These are phyloP conservation scores for Penicillium pancosmium DNA, from an alignment of 495 filamentous ascomycete genomes.

Conservation along the genomic window DNA sequence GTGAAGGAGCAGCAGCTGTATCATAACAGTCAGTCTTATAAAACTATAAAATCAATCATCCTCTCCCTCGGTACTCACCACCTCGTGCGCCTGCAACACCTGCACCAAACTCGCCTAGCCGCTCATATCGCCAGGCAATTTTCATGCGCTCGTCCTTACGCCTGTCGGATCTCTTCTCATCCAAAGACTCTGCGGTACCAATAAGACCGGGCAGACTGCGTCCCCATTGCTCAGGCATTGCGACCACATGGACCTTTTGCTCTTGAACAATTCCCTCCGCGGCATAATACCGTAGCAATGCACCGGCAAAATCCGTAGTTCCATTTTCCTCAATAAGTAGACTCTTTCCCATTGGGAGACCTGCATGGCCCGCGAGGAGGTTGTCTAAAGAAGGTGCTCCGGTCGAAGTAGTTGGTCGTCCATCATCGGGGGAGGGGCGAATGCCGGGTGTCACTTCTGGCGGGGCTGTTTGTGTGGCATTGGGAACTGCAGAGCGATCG, in stretches of 20 bases:
- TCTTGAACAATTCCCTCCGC: slow-evolving; percentile 93
- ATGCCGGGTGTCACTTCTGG: slow-evolving; percentile 62
- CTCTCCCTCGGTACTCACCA: slow-evolving; percentile 32
- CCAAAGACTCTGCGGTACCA: slow-evolving; percentile 49
- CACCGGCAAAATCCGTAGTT: slow-evolving; percentile 90
- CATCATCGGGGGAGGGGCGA: slow-evolving; percentile 87
- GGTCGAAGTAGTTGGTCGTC: slow-evolving; percentile 86
- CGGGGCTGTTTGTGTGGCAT: slow-evolving; percentile 38
- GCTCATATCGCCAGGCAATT: slow-evolving; percentile 97
- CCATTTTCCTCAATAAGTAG: slow-evolving; percentile 89
- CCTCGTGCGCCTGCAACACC: slow-evolving; percentile 56
- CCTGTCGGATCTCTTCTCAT: slow-evolving; percentile 42
- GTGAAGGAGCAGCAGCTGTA: slow-evolving; percentile 30
- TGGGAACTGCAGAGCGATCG: slow-evolving; percentile 34
- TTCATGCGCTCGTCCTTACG: slow-evolving; percentile 80
- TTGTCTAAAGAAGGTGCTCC: slow-evolving; percentile 83
- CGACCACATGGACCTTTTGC: slow-evolving; percentile 84
- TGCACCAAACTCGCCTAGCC: slow-evolving; percentile 67
- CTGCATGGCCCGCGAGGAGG: slow-evolving; percentile 85
- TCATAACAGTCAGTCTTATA: slow-evolving; percentile 19
- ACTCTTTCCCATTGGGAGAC: slow-evolving; percentile 78
- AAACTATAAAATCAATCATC: slow-evolving; percentile 8
- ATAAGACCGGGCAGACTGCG: slow-evolving; percentile 78
- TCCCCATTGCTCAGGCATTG: slow-evolving; percentile 76
- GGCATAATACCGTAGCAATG: slow-evolving; percentile 84